phyloP scores from a whole-genome alignment of 1,139 yeast genomes.

The Blastobotrys persicus region DNA sequence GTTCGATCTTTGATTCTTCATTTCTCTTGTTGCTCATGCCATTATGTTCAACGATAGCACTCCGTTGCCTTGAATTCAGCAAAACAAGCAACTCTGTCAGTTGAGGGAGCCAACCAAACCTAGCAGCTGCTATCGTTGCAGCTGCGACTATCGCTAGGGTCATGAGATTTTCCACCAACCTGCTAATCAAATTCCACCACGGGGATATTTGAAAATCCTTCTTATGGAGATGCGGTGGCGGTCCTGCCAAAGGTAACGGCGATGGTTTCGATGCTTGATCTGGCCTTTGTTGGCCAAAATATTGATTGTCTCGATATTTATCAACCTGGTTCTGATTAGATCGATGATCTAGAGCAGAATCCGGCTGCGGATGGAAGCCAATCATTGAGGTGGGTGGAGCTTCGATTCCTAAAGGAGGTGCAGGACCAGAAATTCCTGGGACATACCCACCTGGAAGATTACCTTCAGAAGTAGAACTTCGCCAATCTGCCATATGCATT shows the following conservation, averaged over 20 bases:
- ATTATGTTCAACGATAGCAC: not conserved
- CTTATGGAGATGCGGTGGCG: slow-evolving; percentile 9
- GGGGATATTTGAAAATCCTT: slow-evolving; percentile 20
- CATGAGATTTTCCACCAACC: slow-evolving; percentile 50
- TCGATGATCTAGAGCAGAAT: not conserved
- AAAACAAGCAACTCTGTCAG: slow-evolving; percentile 27
- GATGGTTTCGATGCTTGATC: slow-evolving; percentile 20
- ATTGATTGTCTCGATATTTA: not conserved
- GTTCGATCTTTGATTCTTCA: not conserved
- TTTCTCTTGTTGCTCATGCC: too few species aligned
- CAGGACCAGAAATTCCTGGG: slow-evolving; percentile 13
- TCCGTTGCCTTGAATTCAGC: slow-evolving; percentile 7
- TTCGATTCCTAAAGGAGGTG: slow-evolving; percentile 19
- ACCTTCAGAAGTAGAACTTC: slow-evolving; percentile 2
- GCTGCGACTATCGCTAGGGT: slow-evolving; percentile 43
- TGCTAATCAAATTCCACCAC: slow-evolving; percentile 26
- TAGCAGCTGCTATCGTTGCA: slow-evolving; percentile 39
- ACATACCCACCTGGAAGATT: not conserved
- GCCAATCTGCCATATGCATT: slow-evolving; percentile 11
- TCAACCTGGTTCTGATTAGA: slow-evolving; percentile 1
- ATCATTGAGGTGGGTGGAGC: slow-evolving; percentile 14
- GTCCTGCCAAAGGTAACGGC: slow-evolving; percentile 21
- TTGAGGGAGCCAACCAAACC: slow-evolving; percentile 44
- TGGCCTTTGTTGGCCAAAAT: slow-evolving; percentile 5
- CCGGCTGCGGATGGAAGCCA: slow-evolving; percentile 10